phyloP scores from a whole-genome alignment of 2,329 filamentous ascomycete genomes.

The Fusarium napiforme region DNA sequence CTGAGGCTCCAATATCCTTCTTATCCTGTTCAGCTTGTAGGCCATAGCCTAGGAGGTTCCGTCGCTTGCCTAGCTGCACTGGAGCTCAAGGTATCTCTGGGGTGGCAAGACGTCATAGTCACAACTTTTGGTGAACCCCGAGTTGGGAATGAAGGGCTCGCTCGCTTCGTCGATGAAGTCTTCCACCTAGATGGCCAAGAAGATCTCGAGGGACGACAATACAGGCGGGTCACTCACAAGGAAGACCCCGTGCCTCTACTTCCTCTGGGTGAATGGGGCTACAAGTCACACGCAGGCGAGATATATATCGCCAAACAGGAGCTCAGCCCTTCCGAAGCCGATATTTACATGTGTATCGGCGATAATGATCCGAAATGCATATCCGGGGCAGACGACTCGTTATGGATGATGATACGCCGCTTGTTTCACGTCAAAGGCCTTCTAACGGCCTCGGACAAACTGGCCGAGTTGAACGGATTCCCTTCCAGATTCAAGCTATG shows the following conservation, averaged over 20 bases:
- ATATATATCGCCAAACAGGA: constrained; percentile 81
- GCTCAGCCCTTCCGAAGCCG: constrained; percentile 73
- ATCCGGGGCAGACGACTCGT: constrained; percentile 63
- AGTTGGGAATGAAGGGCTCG: constrained; percentile 68
- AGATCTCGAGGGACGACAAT: constrained; percentile 56
- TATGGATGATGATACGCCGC: constrained; percentile 43
- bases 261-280: constrained; percentile 89
- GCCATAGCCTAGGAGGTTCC: constrained; percentile 92
- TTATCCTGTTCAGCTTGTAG: constrained; percentile 82
- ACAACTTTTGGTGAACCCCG: constrained; percentile 95
- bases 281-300: constrained; percentile 84
- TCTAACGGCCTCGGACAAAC: constrained; percentile 37
- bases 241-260: constrained; percentile 91
- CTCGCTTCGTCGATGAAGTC: constrained; percentile 63
- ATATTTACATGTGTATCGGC: constrained; percentile 78
- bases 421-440: constrained; percentile 40
- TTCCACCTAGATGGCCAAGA: constrained; percentile 57
- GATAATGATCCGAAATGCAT: constrained; percentile 79
- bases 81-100: constrained; percentile 78
- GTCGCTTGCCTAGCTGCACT: constrained; percentile 88
- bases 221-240: constrained; percentile 84
- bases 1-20: constrained; percentile 71
- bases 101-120: constrained; percentile 77
- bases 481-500: constrained; percentile 78
- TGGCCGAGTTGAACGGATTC: constrained; percentile 57